A percentile compares a stretch with the other conserved stretches of the same genome.
Conservation (phyloP, 345 rosid species). For the Aquilaria yunnanensis region DNA sequence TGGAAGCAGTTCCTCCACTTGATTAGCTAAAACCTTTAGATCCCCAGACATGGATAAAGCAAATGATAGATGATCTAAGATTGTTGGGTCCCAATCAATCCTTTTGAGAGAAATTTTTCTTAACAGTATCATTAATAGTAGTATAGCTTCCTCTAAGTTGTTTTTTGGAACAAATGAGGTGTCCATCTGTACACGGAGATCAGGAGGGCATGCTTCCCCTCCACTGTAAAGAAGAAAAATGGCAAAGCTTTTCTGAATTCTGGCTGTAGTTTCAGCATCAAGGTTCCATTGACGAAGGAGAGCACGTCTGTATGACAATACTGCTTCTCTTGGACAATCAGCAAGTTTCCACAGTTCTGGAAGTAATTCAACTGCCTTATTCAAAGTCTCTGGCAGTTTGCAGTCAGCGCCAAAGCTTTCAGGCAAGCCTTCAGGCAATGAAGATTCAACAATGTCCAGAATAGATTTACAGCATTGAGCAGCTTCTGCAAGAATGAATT, state of each 20-base stretch:
- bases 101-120: slow-evolving; percentile 50
- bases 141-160: slow-evolving; percentile 78
- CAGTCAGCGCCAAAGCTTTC: slow-evolving; percentile 58
- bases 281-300: slow-evolving; percentile 74
- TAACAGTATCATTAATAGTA: slow-evolving; percentile 65
- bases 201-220: slow-evolving; percentile 70
- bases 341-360: slow-evolving; percentile 79
- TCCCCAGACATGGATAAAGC: slow-evolving; percentile 66
- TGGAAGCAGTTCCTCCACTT: slow-evolving; percentile 62
- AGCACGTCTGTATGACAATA: slow-evolving; percentile 60
- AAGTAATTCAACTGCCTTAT: slow-evolving; percentile 76
- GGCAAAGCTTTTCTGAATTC: slow-evolving; percentile 70
- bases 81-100: slow-evolving; percentile 70
- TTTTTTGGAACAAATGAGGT: slow-evolving; percentile 66
- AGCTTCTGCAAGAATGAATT: slow-evolving; percentile 67
- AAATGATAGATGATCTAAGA: slow-evolving; percentile 74
- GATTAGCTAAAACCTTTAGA: slow-evolving; percentile 46
- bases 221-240: slow-evolving; percentile 76
- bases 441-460: slow-evolving; percentile 78
- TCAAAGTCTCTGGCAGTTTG: slow-evolving; percentile 71
- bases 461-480: slow-evolving; percentile 76
- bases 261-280: slow-evolving; percentile 49
- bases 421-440: slow-evolving; percentile 67
- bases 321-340: slow-evolving; percentile 52
- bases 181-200: slow-evolving; percentile 61